Base-by-base conservation (phyloP, 306 rosid species). In the Medicago arabica region DNA sequence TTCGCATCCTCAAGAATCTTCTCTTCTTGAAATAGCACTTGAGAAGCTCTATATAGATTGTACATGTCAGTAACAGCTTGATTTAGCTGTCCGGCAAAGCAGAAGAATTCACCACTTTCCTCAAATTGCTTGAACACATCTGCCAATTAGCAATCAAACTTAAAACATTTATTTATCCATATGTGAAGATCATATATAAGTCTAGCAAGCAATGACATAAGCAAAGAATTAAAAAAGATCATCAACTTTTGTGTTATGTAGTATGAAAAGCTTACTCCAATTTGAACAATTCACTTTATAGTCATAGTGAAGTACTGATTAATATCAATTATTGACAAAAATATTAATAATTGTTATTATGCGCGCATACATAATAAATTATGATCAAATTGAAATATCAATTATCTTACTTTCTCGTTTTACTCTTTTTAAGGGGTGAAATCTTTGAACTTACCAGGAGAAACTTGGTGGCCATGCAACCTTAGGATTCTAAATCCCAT, bases 61-160 rank as follows among this genome's bases (percentile, higher is more conserved):
- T 74, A 90, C 91, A 90, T 90, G 11, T 97, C 99, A 4, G 99
- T 92, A 78, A 96, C 97, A 0, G 97, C 98, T 75, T 87, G 94
- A 1, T 85, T 90, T 2, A 86, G 53, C 67, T 96, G 99, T 41
- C 98, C 98, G 0, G 73, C 76, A n/a, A 92, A 83, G 86, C 98
- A 90, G 69, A 96, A 75, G 51, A 96, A 96, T 72, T 92, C 89
- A 3, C 83, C 91, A 2, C 80, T 82, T 74, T 84, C 90, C 85
- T 90, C 84, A n/a, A 96, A 96, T 40, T 92, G 65, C 77, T 80
- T 31, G 41, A 96, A 96, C 85, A 90, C 99, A 25, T 88, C 99
- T 95, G 72, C 74, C 40, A 72, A 31, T 65, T 9, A 28, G 2
- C 34, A 62, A 69, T 25, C 66, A 74, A 58, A 47, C 25, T 9